Evolutionary conservation across 106 monocot species (phyloP).

Genomic region (Acorus calamus): DNA sequence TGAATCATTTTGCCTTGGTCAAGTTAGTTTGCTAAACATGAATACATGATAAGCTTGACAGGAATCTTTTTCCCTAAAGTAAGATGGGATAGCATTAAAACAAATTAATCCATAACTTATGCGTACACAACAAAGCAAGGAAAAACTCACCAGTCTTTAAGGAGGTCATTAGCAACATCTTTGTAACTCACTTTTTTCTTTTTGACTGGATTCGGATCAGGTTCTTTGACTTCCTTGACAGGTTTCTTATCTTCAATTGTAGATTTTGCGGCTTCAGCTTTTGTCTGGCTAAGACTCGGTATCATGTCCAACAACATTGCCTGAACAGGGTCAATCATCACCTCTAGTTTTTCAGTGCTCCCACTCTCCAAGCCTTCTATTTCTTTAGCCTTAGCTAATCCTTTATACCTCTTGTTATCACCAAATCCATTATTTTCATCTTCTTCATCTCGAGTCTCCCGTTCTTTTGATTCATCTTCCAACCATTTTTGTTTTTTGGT

Average conservation of each 20-base stretch:
- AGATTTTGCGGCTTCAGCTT: conserved; percentile 9
- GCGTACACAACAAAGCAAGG: neutral
- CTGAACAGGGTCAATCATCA: conserved; percentile 61
- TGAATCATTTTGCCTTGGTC: no score
- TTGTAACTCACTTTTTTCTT: conserved; percentile 97
- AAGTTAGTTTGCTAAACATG: no score
- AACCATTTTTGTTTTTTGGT: conserved; percentile 1
- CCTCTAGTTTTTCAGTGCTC: conserved; percentile 32
- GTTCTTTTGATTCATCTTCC: no score
- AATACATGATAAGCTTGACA: no score
- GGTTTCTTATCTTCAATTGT: conserved; percentile 1
- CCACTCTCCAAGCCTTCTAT: conserved; percentile 7
- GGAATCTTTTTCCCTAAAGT: no score
- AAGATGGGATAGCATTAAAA: neutral
- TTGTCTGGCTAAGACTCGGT: conserved; percentile 62
- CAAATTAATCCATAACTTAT: neutral
- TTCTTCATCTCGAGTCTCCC: neutral
- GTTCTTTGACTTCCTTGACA: neutral
- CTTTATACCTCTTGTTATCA: conserved; percentile 8
- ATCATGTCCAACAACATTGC: conserved; percentile 91
- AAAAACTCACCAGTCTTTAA: conserved; percentile 53
- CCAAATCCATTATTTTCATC: neutral
- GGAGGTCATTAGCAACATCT: conserved; percentile 60
- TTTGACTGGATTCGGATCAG: conserved; percentile 3
- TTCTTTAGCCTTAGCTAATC: conserved; percentile 1